phyloP scores from a whole-genome alignment of 306 rosid genomes.

The Heteromeles arbutifolia region DNA sequence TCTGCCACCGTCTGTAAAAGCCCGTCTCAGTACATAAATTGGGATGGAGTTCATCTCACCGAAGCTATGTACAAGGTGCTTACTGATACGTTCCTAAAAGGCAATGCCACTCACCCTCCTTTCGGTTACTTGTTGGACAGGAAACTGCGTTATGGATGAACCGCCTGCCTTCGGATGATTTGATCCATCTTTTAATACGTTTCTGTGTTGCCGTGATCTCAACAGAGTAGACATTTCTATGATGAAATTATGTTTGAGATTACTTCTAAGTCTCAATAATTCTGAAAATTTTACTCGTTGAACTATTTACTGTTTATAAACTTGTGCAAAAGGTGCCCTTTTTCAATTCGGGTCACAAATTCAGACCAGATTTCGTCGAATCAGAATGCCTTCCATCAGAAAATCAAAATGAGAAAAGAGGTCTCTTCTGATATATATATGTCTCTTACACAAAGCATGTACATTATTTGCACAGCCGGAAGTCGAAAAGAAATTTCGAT shows the following conservation, averaged over 20 bases:
- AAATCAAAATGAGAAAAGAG: background rate
- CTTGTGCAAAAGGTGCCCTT: background rate
- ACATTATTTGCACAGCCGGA: constrained; percentile 5
- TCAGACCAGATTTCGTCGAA: background rate
- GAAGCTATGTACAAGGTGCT: constrained; percentile 88
- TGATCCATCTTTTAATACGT: background rate
- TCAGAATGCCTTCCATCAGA: background rate
- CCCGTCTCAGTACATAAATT: constrained; percentile 69
- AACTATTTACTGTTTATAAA: background rate
- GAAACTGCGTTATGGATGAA: constrained; percentile 44
- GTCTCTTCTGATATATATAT: background rate
- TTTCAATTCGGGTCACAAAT: background rate
- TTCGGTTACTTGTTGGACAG: constrained; percentile 49
- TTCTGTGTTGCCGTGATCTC: background rate
- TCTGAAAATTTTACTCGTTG: background rate
- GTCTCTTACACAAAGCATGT: constrained; percentile 6
- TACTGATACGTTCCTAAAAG: constrained; percentile 60
- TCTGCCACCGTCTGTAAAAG: constrained; percentile 36
- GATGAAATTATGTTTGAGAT: background rate
- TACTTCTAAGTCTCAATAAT: background rate
- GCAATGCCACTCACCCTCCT: constrained; percentile 59
- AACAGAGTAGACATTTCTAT: background rate
- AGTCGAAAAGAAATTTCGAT: constrained; percentile 6
- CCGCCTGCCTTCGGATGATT: background rate
- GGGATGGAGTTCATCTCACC: constrained; percentile 98